Evolutionary conservation across 2,329 filamentous ascomycete species (phyloP), one percentile per base, ranked within the genome.

Genomic region (Keithomyces neogunnii): DNA sequence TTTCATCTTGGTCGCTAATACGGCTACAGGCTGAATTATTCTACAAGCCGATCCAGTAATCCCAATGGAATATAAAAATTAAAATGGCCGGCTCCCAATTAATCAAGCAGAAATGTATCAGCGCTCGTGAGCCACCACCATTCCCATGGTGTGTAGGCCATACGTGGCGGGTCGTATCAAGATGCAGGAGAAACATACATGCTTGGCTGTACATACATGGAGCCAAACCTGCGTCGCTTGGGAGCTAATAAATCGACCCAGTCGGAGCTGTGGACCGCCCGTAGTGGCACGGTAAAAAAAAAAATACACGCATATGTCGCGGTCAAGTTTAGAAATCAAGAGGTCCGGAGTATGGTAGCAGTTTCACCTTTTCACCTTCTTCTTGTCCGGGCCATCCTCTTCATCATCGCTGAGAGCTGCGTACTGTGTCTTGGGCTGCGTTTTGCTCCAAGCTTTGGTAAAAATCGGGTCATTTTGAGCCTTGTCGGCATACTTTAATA

Each of bases 381-480:
- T 84, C 70, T 84, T 87, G 35, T 88, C 81, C n/a, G 81, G 82
- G 3, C 77, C 78, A 5, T 81, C 78, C 49, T 82, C 85, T 57
- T 95, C 91, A 13, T 90, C 88, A 62, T 95, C 92, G 66, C 90
- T 95, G 35, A 93, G 62, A 43, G 96, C 88, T 6, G 88, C 87
- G 72, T 95, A 99, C 58, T 96, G 86, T 30, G 91, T 89, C 59
- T 91, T 85, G 0, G 93, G 93, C 71, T 97, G 92, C 38, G 90
- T 97, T 60, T 86, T 79, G 63, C 86, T 87, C 88, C 90, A 99
- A 13, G 91, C 93, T 59, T 88, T 89, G 32, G 93, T 99, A 64
- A 97, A 99, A 61, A 96, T 78, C 1, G 91, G 92, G 65, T 97
- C 91, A 65, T 89, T 92, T 69, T 95, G 84, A 10, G 91, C 90